These are phyloP conservation scores for Drechmeria coniospora DNA, from an alignment of 2,329 filamentous ascomycete species.

Conservation along the genomic window DNA sequence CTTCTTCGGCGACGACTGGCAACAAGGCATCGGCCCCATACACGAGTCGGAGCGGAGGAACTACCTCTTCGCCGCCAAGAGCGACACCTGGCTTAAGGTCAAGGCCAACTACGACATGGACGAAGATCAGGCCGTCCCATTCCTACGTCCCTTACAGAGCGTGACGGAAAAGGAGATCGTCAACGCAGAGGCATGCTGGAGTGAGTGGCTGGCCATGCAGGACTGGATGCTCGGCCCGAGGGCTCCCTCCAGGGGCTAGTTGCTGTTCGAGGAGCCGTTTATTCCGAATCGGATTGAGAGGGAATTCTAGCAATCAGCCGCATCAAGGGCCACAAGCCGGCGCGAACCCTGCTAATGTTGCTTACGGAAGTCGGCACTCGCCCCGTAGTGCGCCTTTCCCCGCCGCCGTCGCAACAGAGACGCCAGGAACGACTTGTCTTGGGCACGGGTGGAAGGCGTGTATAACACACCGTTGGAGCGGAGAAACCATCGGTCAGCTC, in stretches of 20 bases:
- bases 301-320: too few relatives aligned
- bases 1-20: conserved; percentile 94
- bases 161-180: conserved; percentile 68
- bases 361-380: too few relatives aligned
- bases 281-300: too few relatives aligned
- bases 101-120: conserved; percentile 85
- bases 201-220: conserved; percentile 90
- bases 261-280: too few relatives aligned
- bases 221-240: conserved; percentile 95
- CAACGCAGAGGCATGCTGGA: conserved; percentile 73
- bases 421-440: too few relatives aligned
- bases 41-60: conserved; percentile 86
- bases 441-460: too few relatives aligned
- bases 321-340: too few relatives aligned
- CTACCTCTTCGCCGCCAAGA: conserved; percentile 90
- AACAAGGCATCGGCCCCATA: conserved; percentile 60
- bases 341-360: too few relatives aligned
- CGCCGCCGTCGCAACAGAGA: too few relatives aligned
- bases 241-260: conserved; percentile 44
- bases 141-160: conserved; percentile 66
- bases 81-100: conserved; percentile 74
- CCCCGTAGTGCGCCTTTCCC: too few relatives aligned
- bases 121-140: conserved; percentile 71
- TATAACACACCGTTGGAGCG: too few relatives aligned
- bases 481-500: too few relatives aligned